Percentiles rank a stretch among this genome's conserved stretches.
Evolutionary conservation across 2,329 filamentous ascomycete species (phyloP).

Genomic region (Nemania abortiva): DNA sequence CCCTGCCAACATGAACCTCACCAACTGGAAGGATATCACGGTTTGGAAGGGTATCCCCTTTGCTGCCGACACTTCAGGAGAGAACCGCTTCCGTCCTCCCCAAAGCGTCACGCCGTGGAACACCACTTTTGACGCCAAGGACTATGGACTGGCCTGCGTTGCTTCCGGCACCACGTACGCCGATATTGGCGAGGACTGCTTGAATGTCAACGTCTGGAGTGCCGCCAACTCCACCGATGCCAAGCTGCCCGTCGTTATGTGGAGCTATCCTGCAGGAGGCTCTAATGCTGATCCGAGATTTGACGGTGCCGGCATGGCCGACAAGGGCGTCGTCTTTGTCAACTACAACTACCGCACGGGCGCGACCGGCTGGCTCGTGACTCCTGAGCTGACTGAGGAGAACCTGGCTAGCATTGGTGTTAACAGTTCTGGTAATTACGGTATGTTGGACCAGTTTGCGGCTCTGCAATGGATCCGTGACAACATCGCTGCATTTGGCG

Average conservation of each 20-base stretch:
- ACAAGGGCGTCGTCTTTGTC: slow-evolving; percentile 34
- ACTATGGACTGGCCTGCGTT: slow-evolving; percentile 31
- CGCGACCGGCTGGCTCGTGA: slow-evolving; percentile 29
- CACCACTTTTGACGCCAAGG: slow-evolving; percentile 37
- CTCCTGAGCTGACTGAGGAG: slow-evolving; percentile 40
- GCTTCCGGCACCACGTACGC: slow-evolving; percentile 30
- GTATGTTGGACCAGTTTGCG: slow-evolving; percentile 4
- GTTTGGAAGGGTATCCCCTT: slow-evolving; percentile 34
- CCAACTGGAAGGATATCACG: slow-evolving; percentile 35
- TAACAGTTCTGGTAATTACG: slow-evolving; percentile 33
- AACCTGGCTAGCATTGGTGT: slow-evolving; percentile 33
- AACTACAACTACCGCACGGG: slow-evolving; percentile 37
- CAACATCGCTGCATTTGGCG: slow-evolving; percentile 6
- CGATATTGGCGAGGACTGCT: slow-evolving; percentile 50
- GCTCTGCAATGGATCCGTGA: slow-evolving; percentile 5
- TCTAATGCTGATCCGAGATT: slow-evolving; percentile 41
- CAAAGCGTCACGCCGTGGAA: slow-evolving; percentile 38
- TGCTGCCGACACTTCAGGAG: slow-evolving; percentile 24
- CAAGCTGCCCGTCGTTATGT: slow-evolving; percentile 50
- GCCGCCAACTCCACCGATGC: slow-evolving; percentile 44
- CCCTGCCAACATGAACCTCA: slow-evolving; percentile 35
- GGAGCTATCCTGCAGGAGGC: slow-evolving; percentile 38
- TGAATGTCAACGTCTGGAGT: slow-evolving; percentile 53
- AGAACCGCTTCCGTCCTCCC: slow-evolving; percentile 29
- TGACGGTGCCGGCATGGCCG: slow-evolving; percentile 42